A percentile compares a stretch with the other conserved stretches of the same genome.
phyloP scores from a whole-genome alignment of 768 basidiomycete species.

The Favolaschia claudopus region DNA sequence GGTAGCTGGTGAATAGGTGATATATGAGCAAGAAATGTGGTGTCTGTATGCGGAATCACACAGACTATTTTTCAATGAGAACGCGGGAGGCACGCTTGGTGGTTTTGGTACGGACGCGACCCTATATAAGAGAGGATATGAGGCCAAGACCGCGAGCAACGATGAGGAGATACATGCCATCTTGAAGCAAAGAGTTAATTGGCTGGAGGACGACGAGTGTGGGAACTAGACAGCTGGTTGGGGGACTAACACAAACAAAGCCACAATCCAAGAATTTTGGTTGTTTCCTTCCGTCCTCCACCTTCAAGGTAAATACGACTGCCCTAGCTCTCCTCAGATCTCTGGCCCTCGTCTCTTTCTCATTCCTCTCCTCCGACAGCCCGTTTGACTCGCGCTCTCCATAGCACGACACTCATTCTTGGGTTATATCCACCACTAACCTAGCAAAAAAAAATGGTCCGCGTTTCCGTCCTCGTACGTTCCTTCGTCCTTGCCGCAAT shows the following conservation, averaged over 20 bases:
- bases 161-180: slow-evolving; percentile 22
- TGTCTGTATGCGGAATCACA: slow-evolving; percentile 22
- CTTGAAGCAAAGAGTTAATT: slow-evolving; percentile 24
- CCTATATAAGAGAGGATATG: slow-evolving; percentile 56
- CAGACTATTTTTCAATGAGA: slow-evolving; percentile 99
- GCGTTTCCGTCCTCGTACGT: slow-evolving; percentile 87
- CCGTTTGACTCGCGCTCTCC: slow-evolving; percentile 84
- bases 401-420: slow-evolving; percentile 87
- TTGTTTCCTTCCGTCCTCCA: slow-evolving; percentile 22
- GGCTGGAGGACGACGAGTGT: not conserved
- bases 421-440: slow-evolving; percentile 50
- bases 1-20: slow-evolving; percentile 70
- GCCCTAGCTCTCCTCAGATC: slow-evolving; percentile 33
- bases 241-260: not conserved
- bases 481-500: slow-evolving; percentile 45
- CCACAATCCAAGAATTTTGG: slow-evolving; percentile 3
- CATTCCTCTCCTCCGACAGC: slow-evolving; percentile 39
- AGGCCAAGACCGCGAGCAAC: slow-evolving; percentile 6
- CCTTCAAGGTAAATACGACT: slow-evolving; percentile 57
- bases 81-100: slow-evolving; percentile 99
- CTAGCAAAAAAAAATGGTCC: slow-evolving; percentile 72
- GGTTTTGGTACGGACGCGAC: slow-evolving; percentile 99
- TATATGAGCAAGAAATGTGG: slow-evolving; percentile 2
- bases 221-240: not conserved
- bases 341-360: slow-evolving; percentile 26